These are phyloP conservation scores for Aurantiochytrium sp. DNA, from an alignment of 108 stramenopile genomes.

Conservation along the genomic window DNA sequence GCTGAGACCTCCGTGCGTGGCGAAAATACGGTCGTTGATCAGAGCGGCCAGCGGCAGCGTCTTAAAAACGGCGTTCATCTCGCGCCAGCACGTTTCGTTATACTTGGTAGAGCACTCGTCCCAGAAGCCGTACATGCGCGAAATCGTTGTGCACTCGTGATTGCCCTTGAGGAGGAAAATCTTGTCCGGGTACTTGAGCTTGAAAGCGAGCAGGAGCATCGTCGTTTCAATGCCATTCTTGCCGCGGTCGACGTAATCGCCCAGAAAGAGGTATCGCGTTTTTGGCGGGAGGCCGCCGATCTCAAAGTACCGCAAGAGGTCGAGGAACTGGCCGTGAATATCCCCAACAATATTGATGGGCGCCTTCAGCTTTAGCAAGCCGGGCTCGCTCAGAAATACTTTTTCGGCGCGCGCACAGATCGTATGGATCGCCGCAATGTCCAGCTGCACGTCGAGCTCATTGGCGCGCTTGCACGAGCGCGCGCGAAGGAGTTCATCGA, in stretches of 20 bases:
- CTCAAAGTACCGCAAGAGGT: conserved; percentile 72
- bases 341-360: conserved; percentile 52
- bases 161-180: conserved; percentile 97
- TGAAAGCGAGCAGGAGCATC: conserved; percentile 92
- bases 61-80: conserved; percentile 57
- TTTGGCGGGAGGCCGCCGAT: conserved; percentile 74
- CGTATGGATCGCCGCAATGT: conserved; percentile 40
- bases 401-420: conserved; percentile 64
- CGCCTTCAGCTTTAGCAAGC: conserved; percentile 38
- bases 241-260: conserved; percentile 97
- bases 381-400: conserved; percentile 56
- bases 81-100: conserved; percentile 42
- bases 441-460: background rate
- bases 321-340: conserved; percentile 77
- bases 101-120: conserved; percentile 94
- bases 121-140: conserved; percentile 99
- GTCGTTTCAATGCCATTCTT: conserved; percentile 96
- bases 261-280: conserved; percentile 92
- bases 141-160: conserved; percentile 97
- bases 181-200: conserved; percentile 99
- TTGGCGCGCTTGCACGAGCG: background rate
- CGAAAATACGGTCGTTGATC: conserved; percentile 56
- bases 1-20: conserved; percentile 61
- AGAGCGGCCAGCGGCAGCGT: conserved; percentile 59
- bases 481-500: background rate